Evolutionary conservation across 257 asterid species (phyloP).

Genomic region (Primulina eburnea): DNA sequence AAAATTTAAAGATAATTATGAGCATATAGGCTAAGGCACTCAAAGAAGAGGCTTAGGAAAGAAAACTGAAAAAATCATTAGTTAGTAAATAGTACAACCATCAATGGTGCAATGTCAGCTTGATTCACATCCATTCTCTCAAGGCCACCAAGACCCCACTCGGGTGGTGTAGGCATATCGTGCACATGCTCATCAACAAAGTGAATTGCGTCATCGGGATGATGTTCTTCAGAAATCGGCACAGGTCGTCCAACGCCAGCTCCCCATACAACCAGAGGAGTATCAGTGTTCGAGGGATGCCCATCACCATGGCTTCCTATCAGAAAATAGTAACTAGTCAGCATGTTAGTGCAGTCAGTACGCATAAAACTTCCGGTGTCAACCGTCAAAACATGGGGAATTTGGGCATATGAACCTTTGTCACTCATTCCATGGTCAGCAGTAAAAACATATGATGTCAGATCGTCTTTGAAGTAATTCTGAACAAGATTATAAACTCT

Average conservation of each 20-base stretch:
- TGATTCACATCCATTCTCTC: constrained; percentile 95
- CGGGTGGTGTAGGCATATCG: constrained; percentile 79
- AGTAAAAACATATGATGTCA: constrained; percentile 82
- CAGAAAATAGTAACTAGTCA: constrained; percentile 25
- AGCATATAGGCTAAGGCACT: constrained; percentile 16
- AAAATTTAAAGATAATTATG: constrained; percentile 31
- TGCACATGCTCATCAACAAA: constrained; percentile 88
- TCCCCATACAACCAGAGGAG: constrained; percentile 99
- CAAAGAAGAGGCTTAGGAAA: background rate
- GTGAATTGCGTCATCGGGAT: constrained; percentile 41
- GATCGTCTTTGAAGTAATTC: constrained; percentile 79
- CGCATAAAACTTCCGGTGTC: constrained; percentile 8
- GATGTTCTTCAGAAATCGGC: constrained; percentile 42
- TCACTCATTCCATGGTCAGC: constrained; percentile 99
- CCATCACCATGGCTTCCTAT: constrained; percentile 99
- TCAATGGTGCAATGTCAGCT: constrained; percentile 95
- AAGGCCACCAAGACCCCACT: constrained; percentile 87
- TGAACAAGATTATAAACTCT: constrained; percentile 89
- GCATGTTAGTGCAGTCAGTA: constrained; percentile 17
- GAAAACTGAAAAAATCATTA: constrained; percentile 17
- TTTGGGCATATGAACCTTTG: constrained; percentile 57
- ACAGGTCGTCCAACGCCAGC: constrained; percentile 72
- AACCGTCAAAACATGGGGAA: background rate
- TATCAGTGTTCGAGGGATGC: constrained; percentile 90
- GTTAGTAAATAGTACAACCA: constrained; percentile 54